Evolutionary conservation across 2,329 filamentous ascomycete genomes (phyloP), one percentile per base, ranked within the genome.

Genomic region (Knoxdaviesia capensis): DNA sequence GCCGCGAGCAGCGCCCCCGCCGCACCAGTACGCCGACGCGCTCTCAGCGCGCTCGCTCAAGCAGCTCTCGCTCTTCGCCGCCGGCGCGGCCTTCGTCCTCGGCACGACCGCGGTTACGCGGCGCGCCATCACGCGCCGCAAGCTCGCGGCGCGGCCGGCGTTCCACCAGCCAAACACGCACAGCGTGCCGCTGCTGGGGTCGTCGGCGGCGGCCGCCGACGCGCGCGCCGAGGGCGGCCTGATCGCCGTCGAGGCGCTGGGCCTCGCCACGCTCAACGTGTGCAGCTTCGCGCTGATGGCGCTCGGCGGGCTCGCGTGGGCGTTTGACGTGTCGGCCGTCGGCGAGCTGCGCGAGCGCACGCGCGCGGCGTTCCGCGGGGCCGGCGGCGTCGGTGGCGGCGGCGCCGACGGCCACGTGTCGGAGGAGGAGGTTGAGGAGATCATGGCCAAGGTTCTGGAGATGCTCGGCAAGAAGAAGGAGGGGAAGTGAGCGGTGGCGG

Each of bases 241-340:
- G 35, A 78, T 94, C 48, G 88, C 88, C 1, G 60, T 80, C 33
- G 81, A 93, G 58, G 88, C 88, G 0, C 64, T 98, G 28, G 81
- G 78, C 40, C 64, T 94, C 34, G 90, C 88, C 0, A 94, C 87
- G 0, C 68, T 94, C 50, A 94, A 94, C 51, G 83, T 90, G 8
- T 53, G 77, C 32, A 81, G 77, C 50, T 71, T 90, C 40, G 77
- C 69, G 1, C 74, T 94, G 56, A 74, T 92, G 68, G 60, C 70
- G 6, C 68, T 73, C 0, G 90, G 88, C 4, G 85, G 80, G 0
- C 57, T 77, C 7, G 65, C 83, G 47, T 93, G 80, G 68, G 77
- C 74, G 1, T 73, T 90, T 46, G 80, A 94, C 55, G 71, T 96
- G 34, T 75, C 75, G 53, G 68, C 65, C 38, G 42, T 85, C 36